Evolutionary conservation across 768 basidiomycete genomes (phyloP).

Genomic region (Panaeolus cyanescens): DNA sequence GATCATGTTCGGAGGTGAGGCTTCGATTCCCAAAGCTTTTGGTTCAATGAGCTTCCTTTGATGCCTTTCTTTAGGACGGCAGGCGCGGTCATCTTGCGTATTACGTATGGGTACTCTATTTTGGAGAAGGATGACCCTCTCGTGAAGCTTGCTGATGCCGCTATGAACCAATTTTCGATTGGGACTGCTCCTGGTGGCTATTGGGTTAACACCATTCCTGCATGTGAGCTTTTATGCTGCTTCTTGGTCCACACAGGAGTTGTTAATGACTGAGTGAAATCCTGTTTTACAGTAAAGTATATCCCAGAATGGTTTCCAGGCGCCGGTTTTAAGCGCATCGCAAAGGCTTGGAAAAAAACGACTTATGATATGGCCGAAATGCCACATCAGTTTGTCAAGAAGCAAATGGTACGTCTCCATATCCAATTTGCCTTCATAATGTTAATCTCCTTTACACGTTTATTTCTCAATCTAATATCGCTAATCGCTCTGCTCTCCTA

Average conservation of each 20-base stretch:
- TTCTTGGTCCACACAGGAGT: no score
- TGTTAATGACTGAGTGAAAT: no score
- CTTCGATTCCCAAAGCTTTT: not conserved
- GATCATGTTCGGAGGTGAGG: constrained; percentile 44
- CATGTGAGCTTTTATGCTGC: not conserved
- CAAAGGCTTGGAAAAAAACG: constrained; percentile 38
- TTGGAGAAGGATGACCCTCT: constrained; percentile 55
- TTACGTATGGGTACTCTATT: constrained; percentile 59
- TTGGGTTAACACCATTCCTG: constrained; percentile 42
- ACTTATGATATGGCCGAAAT: constrained; percentile 39
- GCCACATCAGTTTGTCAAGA: constrained; percentile 44
- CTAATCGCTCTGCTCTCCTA: no score
- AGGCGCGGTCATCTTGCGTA: constrained; percentile 52
- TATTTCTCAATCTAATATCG: no score
- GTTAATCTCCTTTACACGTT: no score
- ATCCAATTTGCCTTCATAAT: no score
- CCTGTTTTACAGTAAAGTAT: constrained; percentile 39
- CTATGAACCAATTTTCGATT: constrained; percentile 51
- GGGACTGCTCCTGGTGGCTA: constrained; percentile 52
- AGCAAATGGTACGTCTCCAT: constrained; percentile 43
- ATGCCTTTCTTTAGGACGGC: constrained; percentile 36
- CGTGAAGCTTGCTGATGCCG: constrained; percentile 49
- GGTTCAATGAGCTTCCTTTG: not conserved
- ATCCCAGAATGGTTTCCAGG: constrained; percentile 63
- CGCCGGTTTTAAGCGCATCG: constrained; percentile 50